These are phyloP conservation scores for Micractinium sp. DNA, from an alignment of 139 green algal genomes.

Conservation along the genomic window DNA sequence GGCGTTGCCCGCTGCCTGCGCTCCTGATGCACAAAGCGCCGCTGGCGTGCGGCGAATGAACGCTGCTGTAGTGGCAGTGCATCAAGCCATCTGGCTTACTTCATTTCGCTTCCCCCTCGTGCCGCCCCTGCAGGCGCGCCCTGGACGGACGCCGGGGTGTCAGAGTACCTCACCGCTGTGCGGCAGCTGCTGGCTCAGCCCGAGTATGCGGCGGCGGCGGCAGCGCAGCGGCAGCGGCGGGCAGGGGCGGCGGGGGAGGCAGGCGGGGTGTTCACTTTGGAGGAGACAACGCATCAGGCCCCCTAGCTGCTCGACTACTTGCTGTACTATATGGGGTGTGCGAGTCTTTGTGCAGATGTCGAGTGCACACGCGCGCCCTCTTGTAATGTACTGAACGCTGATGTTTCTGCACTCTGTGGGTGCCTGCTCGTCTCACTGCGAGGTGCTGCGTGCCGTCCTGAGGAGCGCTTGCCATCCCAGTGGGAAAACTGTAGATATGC, in stretches of 20 bases:
- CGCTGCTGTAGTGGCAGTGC: not conserved
- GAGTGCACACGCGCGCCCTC: too few species aligned
- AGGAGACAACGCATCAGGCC: conserved; percentile 19
- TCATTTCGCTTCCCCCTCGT: not conserved
- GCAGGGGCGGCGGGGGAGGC: not conserved
- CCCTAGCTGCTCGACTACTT: not conserved
- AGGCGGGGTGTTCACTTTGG: conserved; percentile 18
- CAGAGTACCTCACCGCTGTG: conserved; percentile 67
- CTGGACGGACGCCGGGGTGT: conserved; percentile 71
- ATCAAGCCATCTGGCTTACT: conserved; percentile 32
- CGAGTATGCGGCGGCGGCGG: not conserved
- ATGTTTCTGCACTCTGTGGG: too few species aligned
- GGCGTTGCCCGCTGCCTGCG: too few species aligned
- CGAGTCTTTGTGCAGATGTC: too few species aligned
- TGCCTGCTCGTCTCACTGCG: too few species aligned
- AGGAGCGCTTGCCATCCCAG: too few species aligned
- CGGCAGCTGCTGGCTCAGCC: conserved; percentile 28
- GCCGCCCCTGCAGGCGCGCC: conserved; percentile 57
- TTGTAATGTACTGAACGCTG: too few species aligned
- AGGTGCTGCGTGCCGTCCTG: too few species aligned
- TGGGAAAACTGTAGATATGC: too few species aligned
- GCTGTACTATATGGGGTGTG: too few species aligned
- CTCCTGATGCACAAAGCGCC: too few species aligned
- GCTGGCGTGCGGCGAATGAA: too few species aligned
- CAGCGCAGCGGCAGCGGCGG: not conserved